These are phyloP conservation scores for Pseudogymnoascus sp. DNA, from an alignment of 2,329 filamentous ascomycete species.

Conservation along the genomic window DNA sequence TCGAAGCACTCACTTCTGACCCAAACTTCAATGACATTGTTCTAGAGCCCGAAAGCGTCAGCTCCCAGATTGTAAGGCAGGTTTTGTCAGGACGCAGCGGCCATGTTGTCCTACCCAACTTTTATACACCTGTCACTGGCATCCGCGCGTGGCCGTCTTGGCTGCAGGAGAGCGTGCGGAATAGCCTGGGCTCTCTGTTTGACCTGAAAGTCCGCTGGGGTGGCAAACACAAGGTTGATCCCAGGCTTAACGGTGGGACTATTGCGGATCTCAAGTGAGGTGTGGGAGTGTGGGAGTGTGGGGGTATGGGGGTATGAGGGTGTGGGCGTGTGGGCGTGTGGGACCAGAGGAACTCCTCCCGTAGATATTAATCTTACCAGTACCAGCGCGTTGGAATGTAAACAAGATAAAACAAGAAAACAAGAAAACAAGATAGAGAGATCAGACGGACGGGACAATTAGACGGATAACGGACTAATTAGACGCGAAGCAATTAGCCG, in stretches of 20 bases:
- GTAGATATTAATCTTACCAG: no score
- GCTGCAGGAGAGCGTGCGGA: conserved; percentile 20
- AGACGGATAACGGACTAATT: no score
- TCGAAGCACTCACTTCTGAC: conserved; percentile 43
- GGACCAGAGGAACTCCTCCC: not conserved
- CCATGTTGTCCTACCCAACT: conserved; percentile 45
- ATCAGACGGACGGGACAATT: no score
- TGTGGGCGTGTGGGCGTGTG: no score
- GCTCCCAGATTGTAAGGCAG: conserved; percentile 51
- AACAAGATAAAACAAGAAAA: not conserved
- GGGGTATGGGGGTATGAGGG: not conserved
- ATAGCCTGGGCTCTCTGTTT: conserved; percentile 10
- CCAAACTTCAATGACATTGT: conserved; percentile 42
- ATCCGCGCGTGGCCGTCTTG: conserved; percentile 25
- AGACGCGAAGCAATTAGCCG: no score
- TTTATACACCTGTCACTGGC: conserved; percentile 12
- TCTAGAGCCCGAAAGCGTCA: conserved; percentile 54
- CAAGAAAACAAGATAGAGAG: no score
- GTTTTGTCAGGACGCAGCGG: conserved; percentile 49
- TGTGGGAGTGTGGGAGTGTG: not conserved
- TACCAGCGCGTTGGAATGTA: not conserved
- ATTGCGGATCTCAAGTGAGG: not conserved
- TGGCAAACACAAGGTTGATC: not conserved
- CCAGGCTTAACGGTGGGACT: not conserved
- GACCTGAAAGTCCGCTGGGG: not conserved